These are phyloP conservation scores for Huntiella decipiens DNA, from an alignment of 2,329 filamentous ascomycete species.

Conservation along the genomic window DNA sequence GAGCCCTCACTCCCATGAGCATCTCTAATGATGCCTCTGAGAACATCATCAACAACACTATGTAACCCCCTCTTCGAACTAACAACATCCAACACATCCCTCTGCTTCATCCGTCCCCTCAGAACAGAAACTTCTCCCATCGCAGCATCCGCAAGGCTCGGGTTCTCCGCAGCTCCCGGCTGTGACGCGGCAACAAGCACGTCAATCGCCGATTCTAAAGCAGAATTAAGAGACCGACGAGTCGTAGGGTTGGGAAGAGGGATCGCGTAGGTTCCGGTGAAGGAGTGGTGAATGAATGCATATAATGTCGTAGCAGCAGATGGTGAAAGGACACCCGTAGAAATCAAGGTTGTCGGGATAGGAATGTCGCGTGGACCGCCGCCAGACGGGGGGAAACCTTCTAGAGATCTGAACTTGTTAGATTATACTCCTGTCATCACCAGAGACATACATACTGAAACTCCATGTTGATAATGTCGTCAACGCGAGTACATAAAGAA, in stretches of 20 bases:
- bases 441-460: too few species aligned
- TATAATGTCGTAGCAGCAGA: slow-evolving; percentile 5
- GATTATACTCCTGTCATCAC: too few species aligned
- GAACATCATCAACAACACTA: slow-evolving; percentile 2
- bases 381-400: too few species aligned
- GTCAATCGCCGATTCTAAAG: slow-evolving; percentile 11
- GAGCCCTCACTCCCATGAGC: slow-evolving; percentile 2
- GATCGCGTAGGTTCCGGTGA: slow-evolving; percentile 2
- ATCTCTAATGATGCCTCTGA: slow-evolving; percentile 2
- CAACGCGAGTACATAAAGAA: too few species aligned
- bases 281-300: slow-evolving; percentile 10
- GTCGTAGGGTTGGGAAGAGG: background rate
- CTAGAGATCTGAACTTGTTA: too few species aligned
- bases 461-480: too few species aligned
- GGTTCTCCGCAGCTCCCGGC: slow-evolving; percentile 2
- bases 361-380: background rate
- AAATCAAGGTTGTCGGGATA: slow-evolving; percentile 4
- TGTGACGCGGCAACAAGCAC: slow-evolving; percentile 5
- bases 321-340: slow-evolving; percentile 6
- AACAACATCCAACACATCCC: slow-evolving; percentile 6
- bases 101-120: slow-evolving; percentile 6
- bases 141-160: background rate
- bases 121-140: background rate
- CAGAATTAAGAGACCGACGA: slow-evolving; percentile 8
- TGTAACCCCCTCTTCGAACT: slow-evolving; percentile 7